phyloP scores from a whole-genome alignment of 306 rosid species.

The Ammopiptanthus mongolicus region DNA sequence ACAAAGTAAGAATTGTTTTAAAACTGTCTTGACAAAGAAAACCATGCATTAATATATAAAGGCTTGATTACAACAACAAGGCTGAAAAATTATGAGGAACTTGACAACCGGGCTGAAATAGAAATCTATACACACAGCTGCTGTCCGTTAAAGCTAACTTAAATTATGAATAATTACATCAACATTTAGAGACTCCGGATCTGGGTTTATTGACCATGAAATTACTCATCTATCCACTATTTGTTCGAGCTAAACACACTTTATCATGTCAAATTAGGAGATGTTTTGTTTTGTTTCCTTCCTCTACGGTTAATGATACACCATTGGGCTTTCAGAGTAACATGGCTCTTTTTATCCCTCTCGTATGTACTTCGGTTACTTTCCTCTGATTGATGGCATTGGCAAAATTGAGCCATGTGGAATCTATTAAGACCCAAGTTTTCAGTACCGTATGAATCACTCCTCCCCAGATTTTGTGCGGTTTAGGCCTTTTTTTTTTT shows the following conservation, averaged over 20 bases:
- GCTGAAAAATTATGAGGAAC: background rate
- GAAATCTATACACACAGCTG: background rate
- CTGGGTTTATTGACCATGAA: background rate
- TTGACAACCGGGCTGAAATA: background rate
- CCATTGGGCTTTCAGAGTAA: background rate
- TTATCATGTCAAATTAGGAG: too few relatives aligned
- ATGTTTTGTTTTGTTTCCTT: background rate
- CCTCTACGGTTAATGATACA: too few relatives aligned
- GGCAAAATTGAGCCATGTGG: background rate
- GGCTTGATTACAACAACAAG: background rate
- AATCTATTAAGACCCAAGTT: background rate
- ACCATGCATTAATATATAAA: background rate
- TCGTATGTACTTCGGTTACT: background rate
- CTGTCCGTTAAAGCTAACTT: background rate
- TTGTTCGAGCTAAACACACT: too few relatives aligned
- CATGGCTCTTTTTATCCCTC: background rate
- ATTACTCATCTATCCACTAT: too few relatives aligned
- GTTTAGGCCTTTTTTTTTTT: background rate
- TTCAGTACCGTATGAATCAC: background rate
- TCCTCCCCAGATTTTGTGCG: background rate
- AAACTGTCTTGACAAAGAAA: background rate
- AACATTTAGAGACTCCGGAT: background rate
- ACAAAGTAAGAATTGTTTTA: background rate
- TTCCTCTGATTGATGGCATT: background rate
- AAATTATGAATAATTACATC: background rate